phyloP scores from a whole-genome alignment of 305 asterid genomes.

The Fraxinus latifolia region DNA sequence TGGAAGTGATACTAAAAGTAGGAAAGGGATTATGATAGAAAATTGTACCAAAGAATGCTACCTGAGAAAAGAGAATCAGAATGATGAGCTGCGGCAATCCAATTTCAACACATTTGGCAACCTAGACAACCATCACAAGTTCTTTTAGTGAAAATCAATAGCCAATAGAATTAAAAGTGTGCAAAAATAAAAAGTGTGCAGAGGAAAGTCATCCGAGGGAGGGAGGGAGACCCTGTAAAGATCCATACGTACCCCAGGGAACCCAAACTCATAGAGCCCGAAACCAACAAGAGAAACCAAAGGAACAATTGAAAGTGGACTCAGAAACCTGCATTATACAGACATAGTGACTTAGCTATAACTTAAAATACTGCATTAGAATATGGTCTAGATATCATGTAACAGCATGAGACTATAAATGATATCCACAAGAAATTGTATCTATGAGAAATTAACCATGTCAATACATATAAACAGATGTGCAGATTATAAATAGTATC shows the following conservation, averaged over 20 bases:
- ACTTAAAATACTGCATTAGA: constrained; percentile 20
- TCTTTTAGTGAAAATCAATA: not conserved
- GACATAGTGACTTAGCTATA: constrained; percentile 28
- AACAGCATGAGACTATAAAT: not conserved
- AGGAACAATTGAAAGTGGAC: constrained; percentile 80
- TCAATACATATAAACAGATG: not conserved
- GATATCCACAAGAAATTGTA: not conserved
- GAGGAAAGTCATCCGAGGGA: not conserved
- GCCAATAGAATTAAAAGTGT: not conserved
- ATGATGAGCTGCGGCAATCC: constrained; percentile 50
- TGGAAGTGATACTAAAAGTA: not conserved
- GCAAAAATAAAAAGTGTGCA: not conserved
- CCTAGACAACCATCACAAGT: constrained; percentile 29
- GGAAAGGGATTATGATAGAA: not conserved
- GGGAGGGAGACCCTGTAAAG: not conserved
- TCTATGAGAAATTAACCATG: not conserved
- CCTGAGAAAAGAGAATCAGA: constrained; percentile 44
- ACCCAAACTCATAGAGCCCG: constrained; percentile 81
- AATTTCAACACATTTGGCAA: constrained; percentile 47
- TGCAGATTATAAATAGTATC: not conserved
- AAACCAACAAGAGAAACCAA: constrained; percentile 78
- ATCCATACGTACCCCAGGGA: constrained; percentile 49
- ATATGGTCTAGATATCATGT: not conserved
- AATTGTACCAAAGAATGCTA: constrained; percentile 5
- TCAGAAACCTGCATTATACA: constrained; percentile 35